These are phyloP conservation scores for Trichoderma semiorbis DNA, from an alignment of 2,329 filamentous ascomycete species.

Conservation along the genomic window DNA sequence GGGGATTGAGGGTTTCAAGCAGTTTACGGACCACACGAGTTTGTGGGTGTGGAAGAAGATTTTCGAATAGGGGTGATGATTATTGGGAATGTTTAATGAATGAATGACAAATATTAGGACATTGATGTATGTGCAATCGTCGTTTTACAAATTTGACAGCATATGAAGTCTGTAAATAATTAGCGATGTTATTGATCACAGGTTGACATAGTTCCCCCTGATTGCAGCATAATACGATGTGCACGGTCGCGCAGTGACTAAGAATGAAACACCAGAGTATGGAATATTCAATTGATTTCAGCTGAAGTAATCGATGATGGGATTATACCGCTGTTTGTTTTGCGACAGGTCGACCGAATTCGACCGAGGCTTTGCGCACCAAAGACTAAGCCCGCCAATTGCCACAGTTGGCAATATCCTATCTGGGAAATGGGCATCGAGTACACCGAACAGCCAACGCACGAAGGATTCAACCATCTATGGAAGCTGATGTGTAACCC, in stretches of 20 bases:
- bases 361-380: background rate
- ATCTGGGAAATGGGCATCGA: background rate
- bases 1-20: conserved; percentile 38
- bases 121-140: background rate
- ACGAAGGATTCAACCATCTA: background rate
- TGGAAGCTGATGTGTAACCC: background rate
- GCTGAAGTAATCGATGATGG: background rate
- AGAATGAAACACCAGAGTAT: background rate
- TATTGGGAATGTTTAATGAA: background rate
- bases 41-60: conserved; percentile 28
- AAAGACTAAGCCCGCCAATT: background rate
- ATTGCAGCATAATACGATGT: background rate
- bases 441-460: background rate
- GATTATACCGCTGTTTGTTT: background rate
- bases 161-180: background rate
- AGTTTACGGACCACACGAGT: conserved; percentile 31
- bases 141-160: background rate
- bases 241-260: background rate
- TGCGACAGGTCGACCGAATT: background rate
- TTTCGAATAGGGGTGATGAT: conserved; percentile 18
- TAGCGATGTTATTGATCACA: background rate
- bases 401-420: background rate
- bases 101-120: background rate
- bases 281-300: background rate
- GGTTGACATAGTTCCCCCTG: background rate